These are phyloP conservation scores for Solanum hybrid DNA, from an alignment of 305 asterid species.

Conservation along the genomic window DNA sequence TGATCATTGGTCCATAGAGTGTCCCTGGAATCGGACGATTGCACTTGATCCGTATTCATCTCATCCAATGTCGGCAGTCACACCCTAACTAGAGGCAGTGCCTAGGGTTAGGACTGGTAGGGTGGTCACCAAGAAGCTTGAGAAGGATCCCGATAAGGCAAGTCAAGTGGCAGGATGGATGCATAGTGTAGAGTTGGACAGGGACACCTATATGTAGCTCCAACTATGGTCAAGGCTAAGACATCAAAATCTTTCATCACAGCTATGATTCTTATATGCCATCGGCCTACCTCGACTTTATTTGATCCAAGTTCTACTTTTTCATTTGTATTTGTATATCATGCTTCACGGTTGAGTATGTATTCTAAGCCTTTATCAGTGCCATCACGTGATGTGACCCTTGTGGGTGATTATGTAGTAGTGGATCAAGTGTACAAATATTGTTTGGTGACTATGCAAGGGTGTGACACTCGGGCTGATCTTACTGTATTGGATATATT, in stretches of 20 bases:
- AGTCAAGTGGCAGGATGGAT: background rate
- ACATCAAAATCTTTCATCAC: background rate
- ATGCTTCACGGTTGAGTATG: background rate
- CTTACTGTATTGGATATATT: background rate
- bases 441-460: background rate
- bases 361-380: background rate
- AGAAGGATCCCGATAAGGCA: background rate
- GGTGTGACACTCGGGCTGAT: background rate
- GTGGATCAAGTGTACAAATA: background rate
- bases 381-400: background rate
- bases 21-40: background rate
- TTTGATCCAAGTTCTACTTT: background rate
- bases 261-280: background rate
- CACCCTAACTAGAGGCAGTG: background rate
- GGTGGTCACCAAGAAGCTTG: background rate
- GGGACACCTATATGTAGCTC: background rate
- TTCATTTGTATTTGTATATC: background rate
- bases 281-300: background rate
- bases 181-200: background rate
- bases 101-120: background rate
- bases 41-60: too few species aligned
- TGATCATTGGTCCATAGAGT: background rate
- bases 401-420: background rate
- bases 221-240: background rate
- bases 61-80: too few species aligned